Conservation (phyloP, 768 basidiomycete species). For the Lentinus tigrinus region DNA sequence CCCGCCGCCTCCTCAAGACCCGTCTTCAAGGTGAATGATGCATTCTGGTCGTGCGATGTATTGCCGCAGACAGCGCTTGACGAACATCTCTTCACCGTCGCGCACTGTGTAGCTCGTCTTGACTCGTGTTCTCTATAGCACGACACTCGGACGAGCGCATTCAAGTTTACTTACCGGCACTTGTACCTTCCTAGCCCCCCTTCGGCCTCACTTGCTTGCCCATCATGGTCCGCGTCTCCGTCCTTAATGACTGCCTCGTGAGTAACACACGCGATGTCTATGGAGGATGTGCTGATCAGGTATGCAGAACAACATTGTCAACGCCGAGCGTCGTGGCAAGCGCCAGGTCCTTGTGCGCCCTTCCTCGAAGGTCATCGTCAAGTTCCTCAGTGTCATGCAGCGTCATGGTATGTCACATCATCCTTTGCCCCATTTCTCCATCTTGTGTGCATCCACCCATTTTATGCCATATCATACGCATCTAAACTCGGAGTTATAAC, state of each 20-base stretch:
- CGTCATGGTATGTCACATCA: slow-evolving; percentile 78
- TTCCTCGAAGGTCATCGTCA: slow-evolving; percentile 96
- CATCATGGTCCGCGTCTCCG: slow-evolving; percentile 88
- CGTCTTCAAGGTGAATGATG: slow-evolving; percentile 49
- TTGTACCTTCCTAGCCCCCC: slow-evolving; percentile 29
- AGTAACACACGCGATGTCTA: slow-evolving; percentile 17
- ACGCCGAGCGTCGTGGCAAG: slow-evolving; percentile 99
- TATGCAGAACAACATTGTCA: slow-evolving; percentile 93
- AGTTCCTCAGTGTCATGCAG: slow-evolving; percentile 98
- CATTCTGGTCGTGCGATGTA: slow-evolving; percentile 20
- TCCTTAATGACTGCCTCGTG: slow-evolving; percentile 71
- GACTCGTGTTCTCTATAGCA: slow-evolving; percentile 80
- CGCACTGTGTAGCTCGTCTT: slow-evolving; percentile 40
- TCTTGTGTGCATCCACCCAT: not conserved
- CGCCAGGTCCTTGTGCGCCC: slow-evolving; percentile 98
- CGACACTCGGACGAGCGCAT: slow-evolving; percentile 79
- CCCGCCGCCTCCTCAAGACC: slow-evolving; percentile 26
- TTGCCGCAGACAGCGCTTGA: slow-evolving; percentile 20
- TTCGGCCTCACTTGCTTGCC: slow-evolving; percentile 14
- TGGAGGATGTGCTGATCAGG: slow-evolving; percentile 6
- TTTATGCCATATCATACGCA: not conserved
- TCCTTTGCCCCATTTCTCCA: slow-evolving; percentile 6
- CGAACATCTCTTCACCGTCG: slow-evolving; percentile 18
- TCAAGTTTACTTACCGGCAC: slow-evolving; percentile 32
- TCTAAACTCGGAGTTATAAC: slow-evolving; percentile 75